Percentiles rank a stretch among this genome's conserved stretches.
phyloP scores from a whole-genome alignment of 805 yeast genomes.

The Millerozyma miso region DNA sequence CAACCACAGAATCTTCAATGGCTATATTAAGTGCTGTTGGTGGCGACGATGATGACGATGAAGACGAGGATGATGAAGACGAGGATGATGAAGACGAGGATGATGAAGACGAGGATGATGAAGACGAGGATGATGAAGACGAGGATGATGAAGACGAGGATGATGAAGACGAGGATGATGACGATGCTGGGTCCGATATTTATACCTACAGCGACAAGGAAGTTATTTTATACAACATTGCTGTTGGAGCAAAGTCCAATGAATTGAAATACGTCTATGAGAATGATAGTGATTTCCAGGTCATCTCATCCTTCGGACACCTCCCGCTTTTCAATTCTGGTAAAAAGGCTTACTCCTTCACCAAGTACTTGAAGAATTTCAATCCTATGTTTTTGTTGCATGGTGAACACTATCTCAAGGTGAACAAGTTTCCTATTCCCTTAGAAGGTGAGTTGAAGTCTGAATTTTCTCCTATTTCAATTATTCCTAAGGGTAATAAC shows the following conservation, averaged over 20 bases:
- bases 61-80: slow-evolving; percentile 41
- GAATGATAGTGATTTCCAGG: slow-evolving; percentile 71
- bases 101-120: slow-evolving; percentile 39
- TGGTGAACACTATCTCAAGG: slow-evolving; percentile 89
- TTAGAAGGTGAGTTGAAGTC: slow-evolving; percentile 62
- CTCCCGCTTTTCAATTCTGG: slow-evolving; percentile 74
- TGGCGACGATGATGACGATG: slow-evolving; percentile 45
- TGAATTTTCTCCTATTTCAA: slow-evolving; percentile 62
- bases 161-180: slow-evolving; percentile 31
- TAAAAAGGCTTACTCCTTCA: slow-evolving; percentile 53
- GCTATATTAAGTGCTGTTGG: slow-evolving; percentile 66
- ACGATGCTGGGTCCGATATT: slow-evolving; percentile 14
- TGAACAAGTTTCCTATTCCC: slow-evolving; percentile 75
- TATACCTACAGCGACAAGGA: slow-evolving; percentile 64
- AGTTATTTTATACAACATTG: slow-evolving; percentile 80
- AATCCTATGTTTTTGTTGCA: slow-evolving; percentile 87
- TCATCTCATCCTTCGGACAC: slow-evolving; percentile 85
- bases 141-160: slow-evolving; percentile 40
- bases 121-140: slow-evolving; percentile 45
- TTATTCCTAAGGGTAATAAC: slow-evolving; percentile 81
- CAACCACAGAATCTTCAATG: slow-evolving; percentile 75
- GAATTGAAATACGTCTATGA: slow-evolving; percentile 82
- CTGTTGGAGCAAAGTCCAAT: slow-evolving; percentile 76
- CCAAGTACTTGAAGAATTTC: slow-evolving; percentile 68
- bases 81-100: slow-evolving; percentile 35